Evolutionary conservation across 2,329 filamentous ascomycete genomes (phyloP).

Genomic region (Trichoderma sp.): DNA sequence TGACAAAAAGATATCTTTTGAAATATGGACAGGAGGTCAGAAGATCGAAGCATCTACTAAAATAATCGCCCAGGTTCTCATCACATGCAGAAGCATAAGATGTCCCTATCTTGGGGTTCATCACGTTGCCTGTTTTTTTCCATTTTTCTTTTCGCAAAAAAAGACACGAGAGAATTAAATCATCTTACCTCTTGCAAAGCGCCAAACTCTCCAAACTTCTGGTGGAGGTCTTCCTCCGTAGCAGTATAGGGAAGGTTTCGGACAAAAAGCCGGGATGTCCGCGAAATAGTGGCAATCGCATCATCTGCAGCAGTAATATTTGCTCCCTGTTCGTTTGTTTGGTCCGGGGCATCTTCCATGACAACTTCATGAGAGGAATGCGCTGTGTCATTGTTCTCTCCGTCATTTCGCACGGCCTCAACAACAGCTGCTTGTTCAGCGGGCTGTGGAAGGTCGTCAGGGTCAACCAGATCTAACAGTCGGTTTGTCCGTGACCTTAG

Average conservation of each 20-base stretch:
- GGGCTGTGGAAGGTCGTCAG: conserved; percentile 57
- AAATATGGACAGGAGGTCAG: conserved; percentile 58
- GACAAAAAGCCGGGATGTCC: conserved; percentile 80
- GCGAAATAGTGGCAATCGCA: conserved; percentile 64
- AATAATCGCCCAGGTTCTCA: conserved; percentile 92
- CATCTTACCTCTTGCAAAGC: conserved; percentile 82
- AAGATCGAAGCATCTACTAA: conserved; percentile 99
- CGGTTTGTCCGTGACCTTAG: conserved; percentile 85
- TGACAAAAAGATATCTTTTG: conserved; percentile 14
- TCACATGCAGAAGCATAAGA: conserved; percentile 93
- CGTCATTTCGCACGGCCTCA: conserved; percentile 30
- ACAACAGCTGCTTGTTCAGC: conserved; percentile 26
- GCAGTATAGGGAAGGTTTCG: conserved; percentile 85
- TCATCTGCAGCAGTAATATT: conserved; percentile 36
- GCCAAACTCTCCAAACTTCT: conserved; percentile 73
- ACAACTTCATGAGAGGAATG: conserved; percentile 37
- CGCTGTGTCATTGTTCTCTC: conserved; percentile 32
- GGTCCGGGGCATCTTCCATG: conserved; percentile 35
- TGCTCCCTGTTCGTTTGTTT: conserved; percentile 37
- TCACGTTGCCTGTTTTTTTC: conserved; percentile 62
- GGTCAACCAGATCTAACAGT: conserved; percentile 80
- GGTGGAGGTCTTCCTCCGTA: conserved; percentile 74
- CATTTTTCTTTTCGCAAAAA: background rate
- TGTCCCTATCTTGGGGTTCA: conserved; percentile 99
- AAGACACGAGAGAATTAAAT: conserved; percentile 22